Conservation (phyloP, 768 basidiomycete genomes). For the Megacollybia marginata region DNA sequence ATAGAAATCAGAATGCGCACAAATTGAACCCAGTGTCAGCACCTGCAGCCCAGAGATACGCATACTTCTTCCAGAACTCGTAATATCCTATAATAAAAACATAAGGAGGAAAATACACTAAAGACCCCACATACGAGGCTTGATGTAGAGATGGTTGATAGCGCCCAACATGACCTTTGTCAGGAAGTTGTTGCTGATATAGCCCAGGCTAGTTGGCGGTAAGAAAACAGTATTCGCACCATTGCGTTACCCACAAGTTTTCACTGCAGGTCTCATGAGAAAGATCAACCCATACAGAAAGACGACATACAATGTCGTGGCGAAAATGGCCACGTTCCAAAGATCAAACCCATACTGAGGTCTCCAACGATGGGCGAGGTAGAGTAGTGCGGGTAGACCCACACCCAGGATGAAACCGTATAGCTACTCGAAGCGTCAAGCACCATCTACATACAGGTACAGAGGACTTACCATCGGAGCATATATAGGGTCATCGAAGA, state of each 20-base stretch:
- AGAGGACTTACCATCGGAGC: constrained; percentile 10
- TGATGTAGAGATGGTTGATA: constrained; percentile 15
- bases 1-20: background rate
- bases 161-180: constrained; percentile 15
- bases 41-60: constrained; percentile 14
- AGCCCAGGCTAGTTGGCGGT: constrained; percentile 6
- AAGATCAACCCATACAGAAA: background rate
- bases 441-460: too few species aligned
- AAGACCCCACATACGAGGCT: constrained; percentile 9
- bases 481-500: constrained; percentile 16
- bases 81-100: constrained; percentile 5
- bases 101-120: background rate
- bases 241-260: too few species aligned
- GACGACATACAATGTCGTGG: constrained; percentile 7
- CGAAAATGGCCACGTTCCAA: constrained; percentile 16
- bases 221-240: too few species aligned
- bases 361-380: constrained; percentile 12
- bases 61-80: constrained; percentile 19
- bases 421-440: constrained; percentile 4
- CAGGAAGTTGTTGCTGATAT: constrained; percentile 13
- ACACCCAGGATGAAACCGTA: constrained; percentile 18
- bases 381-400: constrained; percentile 11
- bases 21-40: constrained; percentile 19
- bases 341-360: constrained; percentile 14
- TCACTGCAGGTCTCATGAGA: too few species aligned